Conservation (phyloP, 495 filamentous ascomycete species). For the Neurospora discreta region DNA sequence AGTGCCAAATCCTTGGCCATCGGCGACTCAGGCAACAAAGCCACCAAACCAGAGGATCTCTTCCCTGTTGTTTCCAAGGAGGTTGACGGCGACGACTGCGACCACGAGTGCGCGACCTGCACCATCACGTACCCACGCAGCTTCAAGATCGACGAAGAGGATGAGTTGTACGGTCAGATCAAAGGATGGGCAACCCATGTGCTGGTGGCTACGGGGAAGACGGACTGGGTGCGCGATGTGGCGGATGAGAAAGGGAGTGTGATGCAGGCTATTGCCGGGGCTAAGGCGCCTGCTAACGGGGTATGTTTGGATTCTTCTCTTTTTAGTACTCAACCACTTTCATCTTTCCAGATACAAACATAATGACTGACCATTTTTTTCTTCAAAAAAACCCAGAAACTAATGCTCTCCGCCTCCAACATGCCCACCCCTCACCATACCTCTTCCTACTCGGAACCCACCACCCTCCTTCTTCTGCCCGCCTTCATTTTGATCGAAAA, state of each 20-base stretch:
- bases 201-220: conserved; percentile 87
- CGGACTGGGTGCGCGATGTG: conserved; percentile 87
- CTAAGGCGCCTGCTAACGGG: conserved; percentile 58
- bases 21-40: conserved; percentile 60
- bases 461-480: conserved; percentile 77
- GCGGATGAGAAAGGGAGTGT: conserved; percentile 85
- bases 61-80: conserved; percentile 57
- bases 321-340: background rate
- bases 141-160: conserved; percentile 64
- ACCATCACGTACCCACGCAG: conserved; percentile 58
- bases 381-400: conserved; percentile 42
- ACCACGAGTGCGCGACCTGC: conserved; percentile 82
- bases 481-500: conserved; percentile 79
- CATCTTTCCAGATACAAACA: background rate
- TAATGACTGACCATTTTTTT: no score
- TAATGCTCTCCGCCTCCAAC: conserved; percentile 92
- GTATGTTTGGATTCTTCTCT: conserved; percentile 34
- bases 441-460: conserved; percentile 50
- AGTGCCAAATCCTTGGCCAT: conserved; percentile 38
- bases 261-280: conserved; percentile 75
- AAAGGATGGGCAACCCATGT: conserved; percentile 85
- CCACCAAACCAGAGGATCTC: conserved; percentile 38
- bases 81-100: conserved; percentile 81
- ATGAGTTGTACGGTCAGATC: conserved; percentile 75
- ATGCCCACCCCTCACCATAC: conserved; percentile 62